Percentiles rank a stretch among this genome's conserved stretches.
phyloP scores from a whole-genome alignment of 345 rosid genomes.

The Firmiana major region DNA sequence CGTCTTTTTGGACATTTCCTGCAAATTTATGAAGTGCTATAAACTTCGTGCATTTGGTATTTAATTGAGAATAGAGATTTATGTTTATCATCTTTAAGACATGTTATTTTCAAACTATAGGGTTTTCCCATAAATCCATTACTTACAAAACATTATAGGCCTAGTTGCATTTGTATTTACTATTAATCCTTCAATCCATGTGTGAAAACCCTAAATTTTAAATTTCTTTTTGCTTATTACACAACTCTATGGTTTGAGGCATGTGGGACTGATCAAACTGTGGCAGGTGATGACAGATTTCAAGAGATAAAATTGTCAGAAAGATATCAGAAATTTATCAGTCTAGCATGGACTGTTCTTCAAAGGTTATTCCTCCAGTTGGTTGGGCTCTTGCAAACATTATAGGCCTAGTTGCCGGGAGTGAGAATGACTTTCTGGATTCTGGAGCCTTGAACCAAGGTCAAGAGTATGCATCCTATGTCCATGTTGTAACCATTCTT shows the following conservation, averaged over 20 bases:
- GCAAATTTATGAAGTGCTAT: background rate
- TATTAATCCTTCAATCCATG: background rate
- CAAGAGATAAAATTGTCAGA: slow-evolving; percentile 45
- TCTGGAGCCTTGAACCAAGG: slow-evolving; percentile 42
- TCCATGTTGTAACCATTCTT: slow-evolving; percentile 54
- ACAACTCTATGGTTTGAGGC: slow-evolving; percentile 27
- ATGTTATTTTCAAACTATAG: background rate
- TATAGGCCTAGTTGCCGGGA: slow-evolving; percentile 58
- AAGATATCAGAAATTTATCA: slow-evolving; percentile 50
- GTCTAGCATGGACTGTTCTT: slow-evolving; percentile 32
- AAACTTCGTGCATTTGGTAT: background rate
- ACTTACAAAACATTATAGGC: too few species aligned
- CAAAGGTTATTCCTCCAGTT: slow-evolving; percentile 55
- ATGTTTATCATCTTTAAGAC: background rate
- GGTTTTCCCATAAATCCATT: background rate
- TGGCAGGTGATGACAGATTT: slow-evolving; percentile 96
- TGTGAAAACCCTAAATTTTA: background rate
- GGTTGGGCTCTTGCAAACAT: slow-evolving; percentile 93
- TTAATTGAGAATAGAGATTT: slow-evolving; percentile 1
- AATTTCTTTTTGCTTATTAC: background rate
- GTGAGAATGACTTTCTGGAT: slow-evolving; percentile 55
- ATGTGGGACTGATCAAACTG: slow-evolving; percentile 66
- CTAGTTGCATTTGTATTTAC: too few species aligned
- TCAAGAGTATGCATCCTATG: slow-evolving; percentile 58
- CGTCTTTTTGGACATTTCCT: background rate